phyloP scores from a whole-genome alignment of 257 asterid genomes.

The Nicotiana otophora region DNA sequence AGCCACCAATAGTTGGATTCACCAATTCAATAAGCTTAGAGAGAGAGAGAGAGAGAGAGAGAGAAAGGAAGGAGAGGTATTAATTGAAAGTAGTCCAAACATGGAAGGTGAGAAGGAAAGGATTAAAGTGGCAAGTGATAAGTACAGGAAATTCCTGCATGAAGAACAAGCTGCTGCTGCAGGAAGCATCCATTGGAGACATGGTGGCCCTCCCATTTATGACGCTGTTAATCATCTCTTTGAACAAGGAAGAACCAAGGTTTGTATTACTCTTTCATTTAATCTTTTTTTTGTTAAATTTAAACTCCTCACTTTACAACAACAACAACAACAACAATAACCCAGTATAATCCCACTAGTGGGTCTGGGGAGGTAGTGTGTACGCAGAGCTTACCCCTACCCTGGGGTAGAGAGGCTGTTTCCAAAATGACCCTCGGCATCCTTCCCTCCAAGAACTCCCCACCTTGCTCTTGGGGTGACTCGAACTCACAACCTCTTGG shows the following conservation, averaged over 20 bases:
- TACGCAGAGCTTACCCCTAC: too few relatives aligned
- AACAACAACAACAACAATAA: too few relatives aligned
- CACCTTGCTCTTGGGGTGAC: too few relatives aligned
- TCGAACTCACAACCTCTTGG: too few relatives aligned
- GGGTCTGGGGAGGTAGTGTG: too few relatives aligned
- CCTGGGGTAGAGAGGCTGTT: too few relatives aligned
- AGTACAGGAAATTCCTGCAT: slow-evolving; percentile 60
- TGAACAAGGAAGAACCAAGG: slow-evolving; percentile 78
- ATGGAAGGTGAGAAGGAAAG: background rate
- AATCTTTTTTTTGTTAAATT: too few relatives aligned
- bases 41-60: background rate
- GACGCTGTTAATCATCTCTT: slow-evolving; percentile 58
- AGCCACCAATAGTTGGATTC: background rate
- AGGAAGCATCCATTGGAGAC: slow-evolving; percentile 60
- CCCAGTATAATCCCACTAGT: too few relatives aligned
- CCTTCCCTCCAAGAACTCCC: too few relatives aligned
- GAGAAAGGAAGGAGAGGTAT: background rate
- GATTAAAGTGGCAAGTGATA: slow-evolving; percentile 24
- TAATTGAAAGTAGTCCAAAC: background rate
- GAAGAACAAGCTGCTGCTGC: slow-evolving; percentile 35
- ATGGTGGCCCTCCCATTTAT: slow-evolving; percentile 76
- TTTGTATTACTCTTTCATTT: background rate
- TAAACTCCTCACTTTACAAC: too few relatives aligned
- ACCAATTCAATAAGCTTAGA: background rate
- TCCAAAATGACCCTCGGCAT: too few relatives aligned